Evolutionary conservation across 78 protist species (phyloP), one percentile per base, ranked within the genome.

Genomic region (Cavenderia fasciculata): DNA sequence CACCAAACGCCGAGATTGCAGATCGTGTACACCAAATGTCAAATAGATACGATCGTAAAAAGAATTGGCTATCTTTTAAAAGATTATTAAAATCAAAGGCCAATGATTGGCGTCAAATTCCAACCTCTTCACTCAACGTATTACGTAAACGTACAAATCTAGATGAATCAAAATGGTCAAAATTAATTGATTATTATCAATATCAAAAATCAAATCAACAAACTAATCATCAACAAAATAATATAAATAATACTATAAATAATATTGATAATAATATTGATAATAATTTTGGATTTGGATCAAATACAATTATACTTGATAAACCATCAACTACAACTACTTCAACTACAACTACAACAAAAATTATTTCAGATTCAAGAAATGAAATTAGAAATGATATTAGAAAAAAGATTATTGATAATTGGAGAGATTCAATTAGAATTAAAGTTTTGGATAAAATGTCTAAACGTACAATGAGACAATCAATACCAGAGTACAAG

Each of bases 361-460:
- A n/a, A n/a, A n/a, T n/a, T n/a, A n/a, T n/a, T n/a, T n/a, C n/a
- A n/a, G n/a, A n/a, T n/a, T n/a, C n/a, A n/a, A n/a, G n/a, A n/a
- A n/a, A n/a, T n/a, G n/a, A n/a, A 21, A 61, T 61, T 4, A 61
- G 31, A 61, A 2, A 5, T 4, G 31, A 34, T 3, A 33, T 61
- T 18, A 7, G 10, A 18, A 4, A 34, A 34, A 18, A 7, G 36
- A 33, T 61, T 4, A 12, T 16, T 4, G 6, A 61, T 10, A 19
- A 61, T 4, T 61, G 69, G 69, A 5, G 69, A 6, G 43, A 61
- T n/a, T n/a, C n/a, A n/a, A n/a, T n/a, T n/a, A 61, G 69, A 61
- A 12, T 10, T 40, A 21, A 21, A 40, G 4, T 27, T 40, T 4
- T 34, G 4, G 7, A 18, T 61, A 31, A 19, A 61, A 40, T 10